Evolutionary conservation across 2,329 filamentous ascomycete genomes (phyloP).

Genomic region (Talaromyces sp.): DNA sequence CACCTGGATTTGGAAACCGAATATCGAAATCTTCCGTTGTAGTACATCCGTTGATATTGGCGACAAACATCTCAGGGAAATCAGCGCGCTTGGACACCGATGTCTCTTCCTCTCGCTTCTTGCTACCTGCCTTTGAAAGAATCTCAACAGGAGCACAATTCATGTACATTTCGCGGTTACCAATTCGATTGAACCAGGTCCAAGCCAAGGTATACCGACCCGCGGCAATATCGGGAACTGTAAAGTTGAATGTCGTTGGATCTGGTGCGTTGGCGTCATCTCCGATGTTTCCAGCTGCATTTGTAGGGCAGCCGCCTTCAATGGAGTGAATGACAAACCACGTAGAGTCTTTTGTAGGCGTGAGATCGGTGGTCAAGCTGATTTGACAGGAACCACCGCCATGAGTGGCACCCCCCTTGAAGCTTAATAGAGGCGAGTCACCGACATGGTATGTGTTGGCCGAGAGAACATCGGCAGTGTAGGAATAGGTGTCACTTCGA

Average conservation of each 20-base stretch:
- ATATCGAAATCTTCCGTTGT: constrained; percentile 57
- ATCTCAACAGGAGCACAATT: constrained; percentile 80
- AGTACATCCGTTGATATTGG: constrained; percentile 64
- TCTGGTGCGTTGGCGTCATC: constrained; percentile 46
- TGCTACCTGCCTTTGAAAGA: constrained; percentile 32
- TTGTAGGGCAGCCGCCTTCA: constrained; percentile 77
- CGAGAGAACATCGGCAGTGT: constrained; percentile 21
- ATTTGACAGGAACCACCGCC: constrained; percentile 93
- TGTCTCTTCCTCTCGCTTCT: constrained; percentile 35
- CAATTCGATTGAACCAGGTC: constrained; percentile 92
- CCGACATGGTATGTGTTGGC: constrained; percentile 64
- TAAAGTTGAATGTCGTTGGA: constrained; percentile 61
- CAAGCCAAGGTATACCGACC: constrained; percentile 82
- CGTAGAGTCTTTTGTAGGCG: constrained; percentile 61
- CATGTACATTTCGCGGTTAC: constrained; percentile 97
- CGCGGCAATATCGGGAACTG: constrained; percentile 66
- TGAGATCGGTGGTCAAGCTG: constrained; percentile 73
- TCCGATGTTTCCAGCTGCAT: constrained; percentile 56
- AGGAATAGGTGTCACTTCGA: constrained; percentile 27
- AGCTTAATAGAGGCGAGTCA: constrained; percentile 57
- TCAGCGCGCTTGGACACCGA: constrained; percentile 53
- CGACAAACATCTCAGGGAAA: constrained; percentile 72
- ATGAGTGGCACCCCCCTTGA: constrained; percentile 72
- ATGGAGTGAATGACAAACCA: constrained; percentile 92
- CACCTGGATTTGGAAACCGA: constrained; percentile 66